Percentiles rank a stretch among this genome's conserved stretches.
Conservation (phyloP, 768 basidiomycete species). For the Boletus sp. region DNA sequence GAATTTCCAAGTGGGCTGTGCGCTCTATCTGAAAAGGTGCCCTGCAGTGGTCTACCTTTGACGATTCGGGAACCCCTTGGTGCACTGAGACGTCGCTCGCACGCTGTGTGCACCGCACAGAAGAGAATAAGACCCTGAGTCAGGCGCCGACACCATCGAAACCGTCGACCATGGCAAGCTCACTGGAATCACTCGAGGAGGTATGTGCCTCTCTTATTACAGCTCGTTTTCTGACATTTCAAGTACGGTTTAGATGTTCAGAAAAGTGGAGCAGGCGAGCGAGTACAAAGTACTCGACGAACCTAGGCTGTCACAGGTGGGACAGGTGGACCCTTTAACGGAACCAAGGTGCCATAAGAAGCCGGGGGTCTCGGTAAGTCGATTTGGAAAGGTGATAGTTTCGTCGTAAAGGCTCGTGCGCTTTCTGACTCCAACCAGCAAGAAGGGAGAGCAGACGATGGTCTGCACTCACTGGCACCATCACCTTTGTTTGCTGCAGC, state of each 20-base stretch:
- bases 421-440: constrained; percentile 13
- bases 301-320: constrained; percentile 8
- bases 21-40: neutral
- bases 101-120: constrained; percentile 1
- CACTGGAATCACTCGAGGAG: constrained; percentile 30
- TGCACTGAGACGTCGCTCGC: constrained; percentile 5
- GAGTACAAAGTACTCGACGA: constrained; percentile 46
- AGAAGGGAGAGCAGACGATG: constrained; percentile 23
- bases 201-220: constrained; percentile 10
- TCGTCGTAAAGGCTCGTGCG: neutral
- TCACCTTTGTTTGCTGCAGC: constrained; percentile 40
- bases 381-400: constrained; percentile 54
- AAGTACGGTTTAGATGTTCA: constrained; percentile 45
- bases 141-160: neutral
- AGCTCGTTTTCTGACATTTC: neutral
- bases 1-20: neutral
- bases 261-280: constrained; percentile 54
- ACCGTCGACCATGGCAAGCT: constrained; percentile 16
- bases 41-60: neutral
- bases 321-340: constrained; percentile 20
- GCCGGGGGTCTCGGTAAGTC: constrained; percentile 56
- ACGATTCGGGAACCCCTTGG: neutral
- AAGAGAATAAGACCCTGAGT: neutral
- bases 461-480: constrained; percentile 19
- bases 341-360: constrained; percentile 33